Percentiles rank a stretch among this genome's conserved stretches.
These are phyloP conservation scores for Scenedesmus sp. DNA, from an alignment of 163 green algal genomes.

Conservation along the genomic window DNA sequence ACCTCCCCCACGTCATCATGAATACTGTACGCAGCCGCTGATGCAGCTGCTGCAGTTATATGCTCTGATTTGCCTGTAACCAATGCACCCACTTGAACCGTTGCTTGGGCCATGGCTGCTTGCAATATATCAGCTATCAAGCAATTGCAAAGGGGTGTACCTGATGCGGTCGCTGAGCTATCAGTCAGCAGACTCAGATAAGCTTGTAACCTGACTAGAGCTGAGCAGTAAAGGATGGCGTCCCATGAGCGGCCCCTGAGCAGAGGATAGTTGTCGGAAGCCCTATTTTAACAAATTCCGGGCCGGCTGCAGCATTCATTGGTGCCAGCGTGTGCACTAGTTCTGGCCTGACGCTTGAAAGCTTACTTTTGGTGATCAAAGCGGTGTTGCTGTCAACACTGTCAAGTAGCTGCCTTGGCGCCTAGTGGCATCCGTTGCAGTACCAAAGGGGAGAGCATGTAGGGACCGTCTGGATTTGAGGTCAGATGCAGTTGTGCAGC, in stretches of 20 bases:
- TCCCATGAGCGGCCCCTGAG: too few species aligned
- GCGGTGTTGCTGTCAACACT: background rate
- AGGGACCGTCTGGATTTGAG: too few species aligned
- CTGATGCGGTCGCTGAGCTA: background rate
- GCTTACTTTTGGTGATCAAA: too few species aligned
- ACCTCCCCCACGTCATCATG: slow-evolving; percentile 50
- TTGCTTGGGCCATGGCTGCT: slow-evolving; percentile 23
- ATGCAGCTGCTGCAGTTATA: background rate
- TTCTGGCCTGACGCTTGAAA: too few species aligned
- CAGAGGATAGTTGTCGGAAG: background rate
- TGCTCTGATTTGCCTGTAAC: background rate
- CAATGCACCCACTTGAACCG: background rate
- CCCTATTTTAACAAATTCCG: background rate
- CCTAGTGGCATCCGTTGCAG: background rate
- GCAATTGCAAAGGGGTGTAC: background rate
- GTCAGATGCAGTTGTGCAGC: too few species aligned
- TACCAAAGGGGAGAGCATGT: too few species aligned
- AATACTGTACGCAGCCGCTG: slow-evolving; percentile 21
- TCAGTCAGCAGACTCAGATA: too few species aligned
- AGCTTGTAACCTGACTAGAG: too few species aligned
- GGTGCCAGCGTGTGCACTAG: too few species aligned
- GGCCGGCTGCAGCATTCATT: background rate
- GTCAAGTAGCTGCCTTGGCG: background rate
- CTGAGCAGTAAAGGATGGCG: too few species aligned
- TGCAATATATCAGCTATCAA: background rate